These are phyloP conservation scores for Caryopteris hybrid DNA, from an alignment of 305 asterid species.

Conservation along the genomic window DNA sequence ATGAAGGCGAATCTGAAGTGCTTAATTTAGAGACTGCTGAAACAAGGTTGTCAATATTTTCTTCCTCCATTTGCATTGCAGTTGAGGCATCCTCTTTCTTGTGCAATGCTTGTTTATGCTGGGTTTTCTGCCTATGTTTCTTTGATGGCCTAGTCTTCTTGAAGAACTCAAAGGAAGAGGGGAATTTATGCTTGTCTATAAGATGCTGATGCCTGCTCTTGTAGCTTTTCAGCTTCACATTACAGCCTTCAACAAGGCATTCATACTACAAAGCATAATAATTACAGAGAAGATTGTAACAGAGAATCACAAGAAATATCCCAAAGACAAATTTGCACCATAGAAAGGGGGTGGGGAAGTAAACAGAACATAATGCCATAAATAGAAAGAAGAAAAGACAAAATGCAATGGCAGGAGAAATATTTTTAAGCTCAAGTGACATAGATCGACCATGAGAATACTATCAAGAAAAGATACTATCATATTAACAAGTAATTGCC, in stretches of 20 bases:
- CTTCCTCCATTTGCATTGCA: constrained; percentile 79
- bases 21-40: constrained; percentile 78
- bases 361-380: not conserved
- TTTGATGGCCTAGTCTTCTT: constrained; percentile 74
- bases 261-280: constrained; percentile 51
- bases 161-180: constrained; percentile 80
- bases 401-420: not conserved
- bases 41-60: constrained; percentile 54
- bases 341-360: not conserved
- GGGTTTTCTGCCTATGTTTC: constrained; percentile 68
- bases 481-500: not conserved
- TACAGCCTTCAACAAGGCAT: constrained; percentile 97
- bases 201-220: constrained; percentile 91
- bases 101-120: constrained; percentile 30
- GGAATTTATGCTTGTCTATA: constrained; percentile 84
- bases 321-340: no score
- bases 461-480: not conserved
- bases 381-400: not conserved
- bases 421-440: not conserved
- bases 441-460: not conserved
- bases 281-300: not conserved
- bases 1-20: constrained; percentile 79
- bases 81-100: constrained; percentile 37
- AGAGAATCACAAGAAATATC: not conserved
- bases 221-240: constrained; percentile 73